A percentile compares a stretch with the other conserved stretches of the same genome.
Conservation (phyloP, 371 early-diverging fungal species). For the Circinella minor region DNA sequence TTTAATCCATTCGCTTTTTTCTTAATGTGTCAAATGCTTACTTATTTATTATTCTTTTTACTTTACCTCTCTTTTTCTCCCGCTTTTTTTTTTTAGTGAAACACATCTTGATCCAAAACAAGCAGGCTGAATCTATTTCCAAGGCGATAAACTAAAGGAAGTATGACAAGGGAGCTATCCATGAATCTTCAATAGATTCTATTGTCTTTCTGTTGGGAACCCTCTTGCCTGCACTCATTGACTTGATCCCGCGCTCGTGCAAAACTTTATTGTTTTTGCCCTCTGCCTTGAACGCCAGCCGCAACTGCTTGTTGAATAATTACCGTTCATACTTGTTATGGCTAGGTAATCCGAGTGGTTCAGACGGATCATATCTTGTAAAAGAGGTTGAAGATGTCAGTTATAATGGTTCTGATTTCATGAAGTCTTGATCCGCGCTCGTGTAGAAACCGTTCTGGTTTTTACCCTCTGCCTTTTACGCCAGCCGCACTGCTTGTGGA, state of each 20-base stretch:
- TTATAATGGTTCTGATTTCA: background rate
- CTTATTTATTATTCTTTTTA: too few relatives aligned
- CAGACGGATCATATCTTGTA: conserved; percentile 1
- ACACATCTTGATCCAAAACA: too few relatives aligned
- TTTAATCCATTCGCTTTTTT: too few relatives aligned
- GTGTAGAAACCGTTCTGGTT: conserved; percentile 5
- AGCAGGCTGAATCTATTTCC: too few relatives aligned
- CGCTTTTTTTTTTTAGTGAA: too few relatives aligned
- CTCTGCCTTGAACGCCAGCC: conserved; percentile 14
- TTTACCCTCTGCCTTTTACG: conserved; percentile 15
- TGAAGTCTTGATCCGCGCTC: conserved; percentile 1
- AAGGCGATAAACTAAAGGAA: too few relatives aligned
- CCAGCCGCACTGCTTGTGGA: conserved; percentile 5
- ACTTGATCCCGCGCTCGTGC: background rate
- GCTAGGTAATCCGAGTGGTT: conserved; percentile 3
- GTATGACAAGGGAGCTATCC: too few relatives aligned
- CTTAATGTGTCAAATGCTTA: too few relatives aligned
- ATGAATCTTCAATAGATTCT: too few relatives aligned
- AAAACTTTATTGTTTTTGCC: conserved; percentile 11
- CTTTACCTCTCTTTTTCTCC: too few relatives aligned
- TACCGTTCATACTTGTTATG: conserved; percentile 6
- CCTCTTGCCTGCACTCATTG: too few relatives aligned
- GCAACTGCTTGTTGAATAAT: conserved; percentile 11
- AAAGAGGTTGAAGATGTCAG: background rate
- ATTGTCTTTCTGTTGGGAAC: too few relatives aligned